These are phyloP conservation scores for Encephalitozoon romaleae DNA, from an alignment of 371 early-diverging fungal species.

Conservation along the genomic window DNA sequence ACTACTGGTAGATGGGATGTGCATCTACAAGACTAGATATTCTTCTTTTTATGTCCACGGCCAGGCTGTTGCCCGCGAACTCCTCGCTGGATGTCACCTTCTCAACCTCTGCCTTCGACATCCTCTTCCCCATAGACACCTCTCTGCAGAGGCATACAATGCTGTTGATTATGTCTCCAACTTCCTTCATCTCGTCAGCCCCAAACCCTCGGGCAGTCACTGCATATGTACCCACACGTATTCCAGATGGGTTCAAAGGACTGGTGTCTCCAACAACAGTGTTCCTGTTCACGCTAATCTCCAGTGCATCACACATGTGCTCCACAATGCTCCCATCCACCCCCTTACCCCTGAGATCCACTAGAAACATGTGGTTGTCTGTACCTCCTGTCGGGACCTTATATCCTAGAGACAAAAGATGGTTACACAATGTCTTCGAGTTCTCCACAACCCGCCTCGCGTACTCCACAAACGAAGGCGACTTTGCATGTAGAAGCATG, in stretches of 20 bases:
- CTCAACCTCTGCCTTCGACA: not conserved
- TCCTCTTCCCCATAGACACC: conserved; percentile 57
- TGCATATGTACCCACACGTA: conserved; percentile 79
- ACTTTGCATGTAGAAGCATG: conserved; percentile 78
- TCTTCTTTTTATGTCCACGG: not conserved
- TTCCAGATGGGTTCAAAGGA: conserved; percentile 83
- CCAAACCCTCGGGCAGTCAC: conserved; percentile 85
- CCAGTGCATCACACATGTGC: conserved; percentile 80
- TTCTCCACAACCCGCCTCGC: conserved; percentile 76
- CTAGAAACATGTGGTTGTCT: conserved; percentile 64
- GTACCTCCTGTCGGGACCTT: conserved; percentile 75
- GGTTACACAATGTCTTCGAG: conserved; percentile 72
- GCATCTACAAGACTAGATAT: not conserved
- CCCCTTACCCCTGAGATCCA: not conserved
- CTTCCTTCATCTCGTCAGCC: conserved; percentile 72
- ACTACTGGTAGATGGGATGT: not conserved
- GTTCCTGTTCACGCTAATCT: conserved; percentile 94
- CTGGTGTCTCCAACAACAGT: conserved; percentile 86
- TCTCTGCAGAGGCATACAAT: conserved; percentile 76
- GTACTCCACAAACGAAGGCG: conserved; percentile 77
- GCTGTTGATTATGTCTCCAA: conserved; percentile 74
- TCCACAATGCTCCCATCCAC: conserved; percentile 14
- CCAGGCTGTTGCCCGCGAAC: not conserved
- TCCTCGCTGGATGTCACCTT: not conserved
- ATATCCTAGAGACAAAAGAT: conserved; percentile 67